These are phyloP conservation scores for Paratinospora sagittata DNA, from an alignment of 164 flowering plant species.

Conservation along the genomic window DNA sequence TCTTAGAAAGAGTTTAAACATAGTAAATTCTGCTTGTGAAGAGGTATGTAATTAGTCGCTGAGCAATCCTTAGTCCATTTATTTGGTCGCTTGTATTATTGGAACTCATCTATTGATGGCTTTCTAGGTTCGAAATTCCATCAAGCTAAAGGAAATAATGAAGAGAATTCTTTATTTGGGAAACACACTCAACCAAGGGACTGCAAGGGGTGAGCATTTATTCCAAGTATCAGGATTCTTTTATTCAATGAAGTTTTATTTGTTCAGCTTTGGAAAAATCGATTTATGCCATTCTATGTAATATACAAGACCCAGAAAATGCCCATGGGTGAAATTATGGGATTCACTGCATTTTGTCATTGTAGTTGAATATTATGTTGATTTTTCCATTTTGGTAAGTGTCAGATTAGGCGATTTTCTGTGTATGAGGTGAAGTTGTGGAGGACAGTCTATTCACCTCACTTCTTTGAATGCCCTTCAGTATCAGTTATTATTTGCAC, in stretches of 20 bases:
- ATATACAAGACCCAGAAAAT: too few relatives aligned
- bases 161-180: conserved; percentile 78
- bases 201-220: conserved; percentile 78
- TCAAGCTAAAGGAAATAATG: conserved; percentile 81
- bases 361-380: too few relatives aligned
- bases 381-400: too few relatives aligned
- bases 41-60: conserved; percentile 45
- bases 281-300: too few relatives aligned
- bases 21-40: conserved; percentile 74
- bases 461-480: too few relatives aligned
- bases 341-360: too few relatives aligned
- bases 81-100: conserved; percentile 4
- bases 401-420: too few relatives aligned
- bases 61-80: background rate
- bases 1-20: conserved; percentile 64
- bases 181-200: conserved; percentile 89
- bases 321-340: too few relatives aligned
- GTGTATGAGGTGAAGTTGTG: too few relatives aligned
- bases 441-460: too few relatives aligned
- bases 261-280: background rate
- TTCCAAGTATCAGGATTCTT: background rate
- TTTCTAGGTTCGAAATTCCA: conserved; percentile 65
- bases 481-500: too few relatives aligned
- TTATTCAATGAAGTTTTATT: background rate
- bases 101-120: conserved; percentile 1